Base-by-base conservation (phyloP, 2,329 filamentous ascomycete species). In the Aspergillus udagawae region DNA sequence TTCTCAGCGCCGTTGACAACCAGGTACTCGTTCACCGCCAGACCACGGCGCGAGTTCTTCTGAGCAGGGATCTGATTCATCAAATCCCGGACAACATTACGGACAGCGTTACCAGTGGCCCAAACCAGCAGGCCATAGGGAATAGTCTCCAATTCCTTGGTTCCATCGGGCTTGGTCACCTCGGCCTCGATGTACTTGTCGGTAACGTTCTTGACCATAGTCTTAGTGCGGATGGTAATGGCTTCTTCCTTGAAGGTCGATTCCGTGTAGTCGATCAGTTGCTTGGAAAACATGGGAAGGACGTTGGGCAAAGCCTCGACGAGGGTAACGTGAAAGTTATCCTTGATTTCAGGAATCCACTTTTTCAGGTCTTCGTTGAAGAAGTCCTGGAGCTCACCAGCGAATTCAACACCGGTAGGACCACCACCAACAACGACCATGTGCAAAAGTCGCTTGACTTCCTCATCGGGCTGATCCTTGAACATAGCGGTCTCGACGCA, bases 241-340 rank as follows among this genome's bases (percentile, higher is more conserved):
- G 92, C 92, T 79, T 99, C 94, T 81, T 99, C 94, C 80, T 96
- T 94, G 82, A 99, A 95, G 49, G 93, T 97, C 78, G 92, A 93
- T 80, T 99, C 94, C 67, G 94, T 99, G 83, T 99, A 99, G 71
- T 99, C 94, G 72, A 99, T 97, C 71, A 99, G 83, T 78, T 96
- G 92, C 85, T 97, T 97, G 75, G 91, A 96, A 84, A 99, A 99
- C 83, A 92, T 96, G 69, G 94, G 94, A 64, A 99, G 85, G 53
- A 82, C 92, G 75, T 95, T 97, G 68, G 94, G 94, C 35, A 99
- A 86, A 60, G 94, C 94, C 80, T 99, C 94, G 65, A 99, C 93
- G 50, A 99, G 87, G 57, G 94, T 99, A 63, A 99, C 93, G 77
- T 92, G 90, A 86, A 99, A 97, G 77, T 92, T 91, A 70, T 92